Conservation (phyloP, 805 yeast genomes). For the Cyberlindnera nakhonratchasimensis region DNA sequence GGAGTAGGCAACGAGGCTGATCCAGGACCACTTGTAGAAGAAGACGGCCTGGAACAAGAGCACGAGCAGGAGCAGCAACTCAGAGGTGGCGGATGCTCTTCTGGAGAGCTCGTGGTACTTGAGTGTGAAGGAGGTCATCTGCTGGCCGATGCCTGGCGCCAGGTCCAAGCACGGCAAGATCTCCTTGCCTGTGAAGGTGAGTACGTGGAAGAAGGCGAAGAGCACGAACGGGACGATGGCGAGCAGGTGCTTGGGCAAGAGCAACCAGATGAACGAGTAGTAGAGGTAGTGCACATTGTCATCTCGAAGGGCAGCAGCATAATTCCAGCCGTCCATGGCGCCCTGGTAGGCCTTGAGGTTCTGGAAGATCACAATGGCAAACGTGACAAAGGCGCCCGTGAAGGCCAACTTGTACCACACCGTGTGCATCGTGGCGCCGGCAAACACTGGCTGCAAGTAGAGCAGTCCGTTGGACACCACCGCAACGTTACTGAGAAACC, state of each 20-base stretch:
- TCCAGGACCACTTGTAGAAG: slow-evolving; percentile 62
- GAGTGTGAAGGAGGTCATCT: slow-evolving; percentile 43
- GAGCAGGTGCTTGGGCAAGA: slow-evolving; percentile 52
- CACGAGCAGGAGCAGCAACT: slow-evolving; percentile 41
- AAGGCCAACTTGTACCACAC: slow-evolving; percentile 58
- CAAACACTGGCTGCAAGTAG: slow-evolving; percentile 36
- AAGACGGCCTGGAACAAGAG: slow-evolving; percentile 51
- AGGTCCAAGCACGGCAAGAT: slow-evolving; percentile 57
- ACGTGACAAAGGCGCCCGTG: slow-evolving; percentile 65
- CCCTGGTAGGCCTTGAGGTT: slow-evolving; percentile 31
- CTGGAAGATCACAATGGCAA: slow-evolving; percentile 73
- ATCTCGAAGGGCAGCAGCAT: slow-evolving; percentile 42
- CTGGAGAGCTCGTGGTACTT: slow-evolving; percentile 57
- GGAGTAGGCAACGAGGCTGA: slow-evolving; percentile 50
- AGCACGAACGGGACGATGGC: slow-evolving; percentile 71
- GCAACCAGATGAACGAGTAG: slow-evolving; percentile 50
- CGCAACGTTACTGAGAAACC: slow-evolving; percentile 65
- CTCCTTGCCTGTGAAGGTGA: slow-evolving; percentile 63
- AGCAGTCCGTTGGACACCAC: slow-evolving; percentile 41
- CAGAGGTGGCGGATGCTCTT: slow-evolving; percentile 57
- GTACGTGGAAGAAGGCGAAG: slow-evolving; percentile 78
- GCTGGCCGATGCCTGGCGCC: slow-evolving; percentile 24
- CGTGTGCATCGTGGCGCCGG: slow-evolving; percentile 33
- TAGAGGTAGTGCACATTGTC: slow-evolving; percentile 73
- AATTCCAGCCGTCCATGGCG: slow-evolving; percentile 24